Conservation (phyloP, 139 green algal species). For the Closterium sp. region DNA sequence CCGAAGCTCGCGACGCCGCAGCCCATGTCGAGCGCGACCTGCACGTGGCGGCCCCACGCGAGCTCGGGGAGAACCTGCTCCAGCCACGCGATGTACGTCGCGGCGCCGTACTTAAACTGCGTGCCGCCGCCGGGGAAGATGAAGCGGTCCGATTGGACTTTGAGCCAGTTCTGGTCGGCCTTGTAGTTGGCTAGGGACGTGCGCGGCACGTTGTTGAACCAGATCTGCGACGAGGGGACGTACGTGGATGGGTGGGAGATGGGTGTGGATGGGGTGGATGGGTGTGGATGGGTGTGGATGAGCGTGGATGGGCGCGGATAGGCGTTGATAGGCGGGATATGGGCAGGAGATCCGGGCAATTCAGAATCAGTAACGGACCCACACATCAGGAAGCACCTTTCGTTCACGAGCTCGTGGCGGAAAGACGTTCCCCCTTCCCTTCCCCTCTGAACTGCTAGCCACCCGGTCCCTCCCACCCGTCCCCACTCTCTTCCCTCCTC, state of each 20-base stretch:
- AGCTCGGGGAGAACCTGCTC: slow-evolving; percentile 19
- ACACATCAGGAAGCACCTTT: background rate
- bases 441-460: background rate
- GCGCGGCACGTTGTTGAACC: slow-evolving; percentile 35
- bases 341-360: too few relatives aligned
- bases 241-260: background rate
- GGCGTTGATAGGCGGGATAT: too few relatives aligned
- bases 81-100: slow-evolving; percentile 31
- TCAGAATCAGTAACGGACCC: background rate
- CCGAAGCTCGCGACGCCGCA: slow-evolving; percentile 19
- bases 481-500: background rate
- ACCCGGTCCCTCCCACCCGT: background rate
- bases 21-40: slow-evolving; percentile 3
- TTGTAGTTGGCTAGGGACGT: slow-evolving; percentile 22
- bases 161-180: slow-evolving; percentile 38
- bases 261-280: too few relatives aligned
- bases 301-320: too few relatives aligned
- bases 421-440: background rate
- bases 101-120: slow-evolving; percentile 29
- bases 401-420: background rate
- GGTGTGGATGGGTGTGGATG: too few relatives aligned
- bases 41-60: background rate
- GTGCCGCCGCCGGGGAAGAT: slow-evolving; percentile 35
- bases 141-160: slow-evolving; percentile 19
- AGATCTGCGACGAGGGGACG: slow-evolving; percentile 10